phyloP scores from a whole-genome alignment of 495 filamentous ascomycete species.

The Hypoxylon crocopeplum region DNA sequence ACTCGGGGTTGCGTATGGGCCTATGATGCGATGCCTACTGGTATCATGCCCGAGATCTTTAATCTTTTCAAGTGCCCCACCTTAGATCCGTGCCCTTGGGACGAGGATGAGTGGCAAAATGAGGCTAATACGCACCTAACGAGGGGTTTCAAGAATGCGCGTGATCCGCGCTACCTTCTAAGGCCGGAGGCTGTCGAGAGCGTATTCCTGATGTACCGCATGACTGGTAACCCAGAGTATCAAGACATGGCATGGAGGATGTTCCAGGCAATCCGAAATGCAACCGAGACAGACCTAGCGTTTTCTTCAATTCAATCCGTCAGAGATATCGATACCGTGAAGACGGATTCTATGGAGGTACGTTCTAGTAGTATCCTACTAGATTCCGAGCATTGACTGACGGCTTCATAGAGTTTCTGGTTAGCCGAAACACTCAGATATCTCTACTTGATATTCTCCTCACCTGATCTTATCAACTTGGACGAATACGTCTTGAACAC shows the following conservation, averaged over 20 bases:
- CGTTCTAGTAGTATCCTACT: neutral
- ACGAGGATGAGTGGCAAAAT: constrained; percentile 21
- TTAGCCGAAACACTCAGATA: constrained; percentile 81
- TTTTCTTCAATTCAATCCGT: constrained; percentile 40
- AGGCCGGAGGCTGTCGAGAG: constrained; percentile 75
- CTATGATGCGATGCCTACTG: constrained; percentile 70
- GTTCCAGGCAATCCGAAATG: constrained; percentile 68
- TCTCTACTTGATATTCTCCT: constrained; percentile 81
- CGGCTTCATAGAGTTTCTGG: constrained; percentile 54
- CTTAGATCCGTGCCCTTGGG: constrained; percentile 35
- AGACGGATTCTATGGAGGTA: constrained; percentile 54
- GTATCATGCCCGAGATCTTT: constrained; percentile 80
- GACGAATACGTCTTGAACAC: constrained; percentile 65
- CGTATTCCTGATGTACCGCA: constrained; percentile 76
- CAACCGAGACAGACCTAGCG: constrained; percentile 60
- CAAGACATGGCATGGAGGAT: constrained; percentile 78
- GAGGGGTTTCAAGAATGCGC: constrained; percentile 36
- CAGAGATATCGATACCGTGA: constrained; percentile 31
- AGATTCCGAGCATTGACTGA: constrained; percentile 9
- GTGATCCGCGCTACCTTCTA: constrained; percentile 50
- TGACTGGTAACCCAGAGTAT: constrained; percentile 71
- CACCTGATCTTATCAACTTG: constrained; percentile 71
- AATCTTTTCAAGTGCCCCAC: constrained; percentile 58
- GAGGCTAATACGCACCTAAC: constrained; percentile 20
- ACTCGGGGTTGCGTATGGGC: constrained; percentile 83